Percentiles rank a stretch among this genome's conserved stretches.
phyloP scores from a whole-genome alignment of 1,139 yeast genomes.

The Geotrichum bryndzae region DNA sequence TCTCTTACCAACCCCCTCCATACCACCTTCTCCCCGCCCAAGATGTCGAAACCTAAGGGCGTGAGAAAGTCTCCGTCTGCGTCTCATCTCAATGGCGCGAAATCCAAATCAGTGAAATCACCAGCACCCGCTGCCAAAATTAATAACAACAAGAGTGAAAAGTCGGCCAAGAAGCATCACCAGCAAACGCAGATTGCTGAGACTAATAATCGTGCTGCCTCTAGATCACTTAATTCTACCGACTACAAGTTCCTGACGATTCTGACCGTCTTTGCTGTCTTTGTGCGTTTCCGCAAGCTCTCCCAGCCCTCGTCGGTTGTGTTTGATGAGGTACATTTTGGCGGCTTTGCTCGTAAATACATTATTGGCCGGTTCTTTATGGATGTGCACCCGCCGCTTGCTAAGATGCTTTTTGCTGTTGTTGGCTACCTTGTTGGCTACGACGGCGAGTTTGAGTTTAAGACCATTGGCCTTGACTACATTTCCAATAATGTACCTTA shows the following conservation, averaged over 20 bases:
- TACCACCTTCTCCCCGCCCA: not conserved
- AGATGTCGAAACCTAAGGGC: not conserved
- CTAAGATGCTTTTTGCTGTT: constrained; percentile 83
- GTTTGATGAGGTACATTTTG: constrained; percentile 79
- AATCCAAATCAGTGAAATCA: not conserved
- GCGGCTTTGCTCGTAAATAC: constrained; percentile 63
- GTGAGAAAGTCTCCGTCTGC: not conserved
- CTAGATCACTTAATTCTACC: constrained; percentile 27
- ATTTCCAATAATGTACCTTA: constrained; percentile 57
- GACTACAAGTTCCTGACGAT: constrained; percentile 39
- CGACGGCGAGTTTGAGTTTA: constrained; percentile 85
- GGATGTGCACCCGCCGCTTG: constrained; percentile 97
- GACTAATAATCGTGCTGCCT: not conserved
- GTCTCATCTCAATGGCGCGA: not conserved
- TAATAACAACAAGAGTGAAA: not conserved
- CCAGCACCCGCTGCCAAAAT: not conserved
- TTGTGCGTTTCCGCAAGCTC: constrained; percentile 57
- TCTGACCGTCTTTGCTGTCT: constrained; percentile 49
- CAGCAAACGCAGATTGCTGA: not conserved
- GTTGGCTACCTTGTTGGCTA: constrained; percentile 88
- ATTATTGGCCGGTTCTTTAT: constrained; percentile 66
- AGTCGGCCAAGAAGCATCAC: not conserved
- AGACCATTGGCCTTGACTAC: constrained; percentile 82
- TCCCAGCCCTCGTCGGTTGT: constrained; percentile 75
- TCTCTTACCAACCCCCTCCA: not conserved